A percentile compares a stretch with the other conserved stretches of the same genome.
These are phyloP conservation scores for Serendipita sp. DNA, from an alignment of 768 basidiomycete genomes.

Conservation along the genomic window DNA sequence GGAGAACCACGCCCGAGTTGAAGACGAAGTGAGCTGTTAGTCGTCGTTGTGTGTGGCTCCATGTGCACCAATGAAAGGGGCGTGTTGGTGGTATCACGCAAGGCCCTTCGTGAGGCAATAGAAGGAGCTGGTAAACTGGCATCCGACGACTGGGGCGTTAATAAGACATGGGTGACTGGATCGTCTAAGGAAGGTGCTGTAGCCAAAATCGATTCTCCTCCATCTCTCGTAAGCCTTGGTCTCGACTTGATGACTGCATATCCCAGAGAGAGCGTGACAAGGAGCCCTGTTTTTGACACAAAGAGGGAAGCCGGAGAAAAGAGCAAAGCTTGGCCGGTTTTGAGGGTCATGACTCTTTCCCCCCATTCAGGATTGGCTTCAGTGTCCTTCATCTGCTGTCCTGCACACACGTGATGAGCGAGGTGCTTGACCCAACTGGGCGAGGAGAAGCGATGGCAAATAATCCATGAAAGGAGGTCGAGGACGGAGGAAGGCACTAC, in stretches of 20 bases:
- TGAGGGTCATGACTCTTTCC: not conserved
- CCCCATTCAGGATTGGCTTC: not conserved
- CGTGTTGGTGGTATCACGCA: too few relatives aligned
- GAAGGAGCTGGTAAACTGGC: too few relatives aligned
- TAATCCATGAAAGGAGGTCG: conserved; percentile 46
- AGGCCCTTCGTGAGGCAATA: too few relatives aligned
- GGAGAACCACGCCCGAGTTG: too few relatives aligned
- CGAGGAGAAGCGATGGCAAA: conserved; percentile 63
- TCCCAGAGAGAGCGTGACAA: not conserved
- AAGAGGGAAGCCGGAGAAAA: not conserved
- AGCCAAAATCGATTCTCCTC: not conserved
- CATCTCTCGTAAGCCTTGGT: not conserved
- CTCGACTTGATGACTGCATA: conserved; percentile 1
- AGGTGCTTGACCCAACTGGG: conserved; percentile 63
- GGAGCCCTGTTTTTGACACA: not conserved
- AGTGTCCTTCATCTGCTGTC: not conserved
- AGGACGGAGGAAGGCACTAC: conserved; percentile 52
- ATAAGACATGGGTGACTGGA: too few relatives aligned
- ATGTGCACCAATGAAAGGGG: too few relatives aligned
- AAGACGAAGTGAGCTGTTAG: too few relatives aligned
- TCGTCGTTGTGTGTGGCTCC: too few relatives aligned
- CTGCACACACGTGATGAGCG: conserved; percentile 34
- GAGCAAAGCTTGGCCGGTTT: not conserved
- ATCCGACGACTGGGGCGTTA: too few relatives aligned
- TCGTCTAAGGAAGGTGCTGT: not conserved